Percentiles rank a stretch among this genome's conserved stretches.
Conservation (phyloP, 2,329 filamentous ascomycete genomes). For the Dothidotthia symphoricarpi region DNA sequence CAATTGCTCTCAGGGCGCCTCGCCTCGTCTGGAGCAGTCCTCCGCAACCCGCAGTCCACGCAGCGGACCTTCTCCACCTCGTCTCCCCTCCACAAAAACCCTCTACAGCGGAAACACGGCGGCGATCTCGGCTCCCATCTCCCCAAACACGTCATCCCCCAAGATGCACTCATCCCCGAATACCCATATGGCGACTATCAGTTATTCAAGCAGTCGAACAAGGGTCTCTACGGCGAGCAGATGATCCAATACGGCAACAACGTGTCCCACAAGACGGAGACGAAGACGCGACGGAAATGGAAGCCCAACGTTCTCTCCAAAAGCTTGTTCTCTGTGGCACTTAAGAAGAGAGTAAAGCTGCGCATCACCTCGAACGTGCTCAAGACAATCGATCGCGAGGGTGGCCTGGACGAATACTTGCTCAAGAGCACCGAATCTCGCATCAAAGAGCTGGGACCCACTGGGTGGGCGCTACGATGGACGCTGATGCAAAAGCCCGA, state of each 20-base stretch:
- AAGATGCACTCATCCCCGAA: constrained; percentile 37
- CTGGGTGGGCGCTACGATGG: constrained; percentile 89
- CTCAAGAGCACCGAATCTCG: constrained; percentile 74
- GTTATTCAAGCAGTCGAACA: constrained; percentile 78
- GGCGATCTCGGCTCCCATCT: constrained; percentile 39
- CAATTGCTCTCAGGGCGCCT: constrained; percentile 32
- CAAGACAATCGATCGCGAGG: constrained; percentile 71
- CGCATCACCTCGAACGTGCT: constrained; percentile 67
- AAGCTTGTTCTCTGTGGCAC: constrained; percentile 62
- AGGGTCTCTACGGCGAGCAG: constrained; percentile 67
- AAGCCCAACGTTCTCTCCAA: constrained; percentile 69
- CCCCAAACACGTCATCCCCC: constrained; percentile 35
- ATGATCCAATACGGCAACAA: constrained; percentile 79
- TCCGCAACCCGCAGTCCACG: constrained; percentile 15
- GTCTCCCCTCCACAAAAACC: constrained; percentile 21
- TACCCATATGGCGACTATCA: constrained; percentile 72
- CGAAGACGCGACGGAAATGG: constrained; percentile 72
- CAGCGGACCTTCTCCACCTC: constrained; percentile 27
- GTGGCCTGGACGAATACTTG: constrained; percentile 89
- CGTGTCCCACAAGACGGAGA: constrained; percentile 64
- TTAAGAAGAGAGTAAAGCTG: constrained; percentile 64
- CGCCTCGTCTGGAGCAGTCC: constrained; percentile 6
- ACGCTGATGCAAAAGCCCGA: constrained; percentile 75
- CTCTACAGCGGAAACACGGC: constrained; percentile 28
- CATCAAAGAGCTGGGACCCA: constrained; percentile 81